Percentiles rank a stretch among this genome's conserved stretches.
Conservation (phyloP, 257 asterid genomes). For the Eucommia ulmoides region DNA sequence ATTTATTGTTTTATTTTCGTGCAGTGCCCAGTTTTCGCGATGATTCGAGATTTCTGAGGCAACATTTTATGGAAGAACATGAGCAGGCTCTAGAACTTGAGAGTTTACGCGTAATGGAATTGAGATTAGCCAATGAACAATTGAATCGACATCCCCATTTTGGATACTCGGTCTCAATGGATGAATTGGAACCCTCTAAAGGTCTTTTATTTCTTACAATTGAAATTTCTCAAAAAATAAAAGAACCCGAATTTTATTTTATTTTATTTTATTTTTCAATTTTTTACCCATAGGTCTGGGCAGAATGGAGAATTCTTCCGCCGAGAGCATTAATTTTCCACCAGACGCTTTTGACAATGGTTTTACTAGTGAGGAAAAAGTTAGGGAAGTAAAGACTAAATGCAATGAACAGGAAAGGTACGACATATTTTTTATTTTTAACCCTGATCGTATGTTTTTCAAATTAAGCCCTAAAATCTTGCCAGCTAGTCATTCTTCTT, state of each 20-base stretch:
- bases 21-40: slow-evolving; percentile 11
- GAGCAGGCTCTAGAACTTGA: neutral
- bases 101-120: neutral
- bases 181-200: neutral
- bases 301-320: neutral
- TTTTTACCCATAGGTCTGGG: neutral
- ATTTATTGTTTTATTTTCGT: neutral
- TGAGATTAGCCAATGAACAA: neutral
- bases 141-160: neutral
- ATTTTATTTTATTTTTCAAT: neutral
- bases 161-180: neutral
- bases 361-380: slow-evolving; percentile 7
- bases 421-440: too few species aligned
- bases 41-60: neutral
- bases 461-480: too few species aligned
- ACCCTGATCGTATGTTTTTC: too few species aligned
- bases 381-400: slow-evolving; percentile 5
- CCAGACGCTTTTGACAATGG: slow-evolving; percentile 3
- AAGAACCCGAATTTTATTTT: too few species aligned
- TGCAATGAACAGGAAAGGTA: slow-evolving; percentile 13
- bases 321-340: neutral
- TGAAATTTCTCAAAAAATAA: too few species aligned
- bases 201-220: too few species aligned
- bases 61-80: slow-evolving; percentile 9
- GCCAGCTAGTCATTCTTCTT: too few species aligned